Base-by-base conservation (phyloP, 2,329 filamentous ascomycete species). In the Aspergillus jensenii region DNA sequence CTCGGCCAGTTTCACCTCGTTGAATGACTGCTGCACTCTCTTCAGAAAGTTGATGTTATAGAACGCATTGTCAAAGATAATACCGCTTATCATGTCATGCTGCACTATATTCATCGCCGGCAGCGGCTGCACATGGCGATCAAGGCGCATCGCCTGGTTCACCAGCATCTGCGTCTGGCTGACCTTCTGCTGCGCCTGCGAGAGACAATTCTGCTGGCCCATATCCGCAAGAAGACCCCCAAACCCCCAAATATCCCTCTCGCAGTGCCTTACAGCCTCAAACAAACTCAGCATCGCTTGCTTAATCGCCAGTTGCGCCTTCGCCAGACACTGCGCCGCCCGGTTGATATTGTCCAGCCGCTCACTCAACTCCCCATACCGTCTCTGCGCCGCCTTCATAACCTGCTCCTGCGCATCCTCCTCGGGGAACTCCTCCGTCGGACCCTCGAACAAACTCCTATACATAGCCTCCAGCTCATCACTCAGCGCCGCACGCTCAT, bases 101-200 rank as follows among this genome's bases (percentile, higher is more conserved):
- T 55, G 43, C 7, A 55, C 52, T 8, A 55, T 37, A 11, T 37
- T 27, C 52, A 55, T 55, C n/a, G 23, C 19, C 11, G 52, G 52
- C 9, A 55, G 52, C 5, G 19, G 43, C 6, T 21, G 52, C 17
- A 55, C 41, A 8, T 40, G 23, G 8, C 14, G 21, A 19, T 55
- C 52, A 15, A 55, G 21, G 7, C 25, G 43, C 4, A n/a, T 35
- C 17, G 52, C 52, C 15, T 55, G 52, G 6, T 31, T 33, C 15
- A 47, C 43, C 17, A 55, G 43, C 43, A 55, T 37, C 27, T 55
- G 52, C 19, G 52, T 55, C 52, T 55, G 52, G 27, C 41, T 47
- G 12, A 55, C 52, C 43, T 55, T 55, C 25, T 47, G 52, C 31
- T 55, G 52, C 6, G 52, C 52, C 12, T 31, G 23, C 3, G 52